A percentile compares a stretch with the other conserved stretches of the same genome.
Conservation (phyloP, 768 basidiomycete genomes). For the Suillus occidentalis region DNA sequence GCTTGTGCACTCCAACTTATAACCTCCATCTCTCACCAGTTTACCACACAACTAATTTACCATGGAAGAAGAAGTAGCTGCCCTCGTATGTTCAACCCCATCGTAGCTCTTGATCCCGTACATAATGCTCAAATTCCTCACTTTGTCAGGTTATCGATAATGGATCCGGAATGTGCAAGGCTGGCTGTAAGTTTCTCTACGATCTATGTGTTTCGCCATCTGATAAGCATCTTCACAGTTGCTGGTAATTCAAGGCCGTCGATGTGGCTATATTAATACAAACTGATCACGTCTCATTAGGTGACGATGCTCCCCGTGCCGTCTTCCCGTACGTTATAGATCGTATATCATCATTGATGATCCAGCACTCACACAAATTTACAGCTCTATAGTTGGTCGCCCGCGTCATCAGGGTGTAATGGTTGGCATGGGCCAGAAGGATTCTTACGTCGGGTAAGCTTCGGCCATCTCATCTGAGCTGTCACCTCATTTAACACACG, state of each 20-base stretch:
- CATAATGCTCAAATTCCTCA: conserved; percentile 4
- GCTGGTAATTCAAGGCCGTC: conserved; percentile 47
- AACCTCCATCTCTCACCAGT: conserved; percentile 20
- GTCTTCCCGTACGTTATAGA: conserved; percentile 84
- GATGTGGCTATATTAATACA: background rate
- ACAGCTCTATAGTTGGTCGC: conserved; percentile 89
- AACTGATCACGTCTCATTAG: conserved; percentile 39
- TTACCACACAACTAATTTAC: conserved; percentile 23
- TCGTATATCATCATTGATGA: conserved; percentile 5
- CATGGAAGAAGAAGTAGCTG: conserved; percentile 71
- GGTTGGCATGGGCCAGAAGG: conserved; percentile 97
- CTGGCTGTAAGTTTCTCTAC: conserved; percentile 75
- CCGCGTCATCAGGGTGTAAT: conserved; percentile 94
- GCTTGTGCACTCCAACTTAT: background rate
- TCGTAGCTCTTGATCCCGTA: conserved; percentile 6
- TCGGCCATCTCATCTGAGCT: conserved; percentile 6
- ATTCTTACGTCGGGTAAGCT: conserved; percentile 87
- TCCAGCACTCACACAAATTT: conserved; percentile 2
- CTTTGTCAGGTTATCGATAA: conserved; percentile 78
- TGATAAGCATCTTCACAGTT: conserved; percentile 41
- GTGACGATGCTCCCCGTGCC: conserved; percentile 87
- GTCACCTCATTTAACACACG: conserved; percentile 10
- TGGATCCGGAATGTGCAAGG: conserved; percentile 99
- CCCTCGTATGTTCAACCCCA: conserved; percentile 38
- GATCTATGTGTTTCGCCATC: conserved; percentile 17